These are phyloP conservation scores for Elaeis oleifera DNA, from an alignment of 202 grass and related monocot genomes.

Conservation along the genomic window DNA sequence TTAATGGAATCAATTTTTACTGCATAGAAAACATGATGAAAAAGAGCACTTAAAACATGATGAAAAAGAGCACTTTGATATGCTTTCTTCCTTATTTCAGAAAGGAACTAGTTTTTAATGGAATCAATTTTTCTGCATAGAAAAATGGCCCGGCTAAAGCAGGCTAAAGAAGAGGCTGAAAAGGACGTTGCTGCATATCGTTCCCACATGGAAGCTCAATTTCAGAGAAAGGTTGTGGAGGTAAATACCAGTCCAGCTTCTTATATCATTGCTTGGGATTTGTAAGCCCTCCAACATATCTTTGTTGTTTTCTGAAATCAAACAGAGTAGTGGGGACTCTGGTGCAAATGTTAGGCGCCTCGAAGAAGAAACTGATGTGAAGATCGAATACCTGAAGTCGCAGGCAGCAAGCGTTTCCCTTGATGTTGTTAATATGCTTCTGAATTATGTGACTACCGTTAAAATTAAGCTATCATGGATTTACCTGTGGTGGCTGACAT, in stretches of 20 bases:
- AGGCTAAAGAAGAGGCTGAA: constrained; percentile 1
- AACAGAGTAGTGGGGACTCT: background rate
- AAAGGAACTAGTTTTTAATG: background rate
- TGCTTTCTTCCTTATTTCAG: too few relatives aligned
- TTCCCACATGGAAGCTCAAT: too few relatives aligned
- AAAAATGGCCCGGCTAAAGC: background rate
- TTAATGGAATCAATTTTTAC: background rate
- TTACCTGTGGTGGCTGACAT: too few relatives aligned
- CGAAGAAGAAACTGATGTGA: background rate
- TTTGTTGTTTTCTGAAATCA: background rate
- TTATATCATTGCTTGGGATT: too few relatives aligned
- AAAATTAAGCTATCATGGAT: background rate
- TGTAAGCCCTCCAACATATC: too few relatives aligned
- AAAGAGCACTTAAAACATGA: too few relatives aligned
- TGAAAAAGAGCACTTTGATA: too few relatives aligned
- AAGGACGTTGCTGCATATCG: background rate
- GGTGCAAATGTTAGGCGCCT: constrained; percentile 3
- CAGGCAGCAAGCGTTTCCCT: background rate
- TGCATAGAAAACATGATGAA: background rate
- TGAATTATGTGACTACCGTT: background rate
- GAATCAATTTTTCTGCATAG: background rate
- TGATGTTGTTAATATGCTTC: constrained; percentile 2
- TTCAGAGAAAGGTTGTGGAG: too few relatives aligned
- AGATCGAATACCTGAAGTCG: background rate
- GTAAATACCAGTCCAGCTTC: too few relatives aligned